Base-by-base conservation (phyloP, 1,139 yeast genomes). In the Zygoascus sp. region DNA sequence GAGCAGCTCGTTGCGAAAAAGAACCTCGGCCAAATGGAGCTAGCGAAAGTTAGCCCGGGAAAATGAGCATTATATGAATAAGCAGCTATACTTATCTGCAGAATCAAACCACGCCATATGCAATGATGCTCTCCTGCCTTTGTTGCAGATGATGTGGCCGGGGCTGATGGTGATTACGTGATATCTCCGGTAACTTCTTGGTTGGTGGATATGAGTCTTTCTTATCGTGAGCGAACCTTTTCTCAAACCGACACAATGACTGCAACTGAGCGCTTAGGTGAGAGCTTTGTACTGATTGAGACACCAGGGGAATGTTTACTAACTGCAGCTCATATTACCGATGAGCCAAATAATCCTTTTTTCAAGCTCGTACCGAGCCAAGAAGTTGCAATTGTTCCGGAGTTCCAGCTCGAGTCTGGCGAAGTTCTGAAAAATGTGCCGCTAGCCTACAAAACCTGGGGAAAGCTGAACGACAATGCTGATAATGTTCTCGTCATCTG, bases 401-500 rank as follows among this genome's bases (percentile, higher is more conserved):
- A 76, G 52, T 79, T 80, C 58, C 72, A 70, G 22, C 72, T 92
- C 40, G 98, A 92, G 62, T 84, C 95, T 48, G 97, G 96, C 3
- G 92, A 86, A 51, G 69, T 75, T 1, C 69, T 92, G 32, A 65
- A 62, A 45, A 72, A 86, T 37, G 88, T 89, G 42, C 97, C 97
- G 0, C 87, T 92, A 17, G 98, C 97, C 2, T 92, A 86, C 69
- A 92, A 92, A 65, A 84, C 96, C 0, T 92, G 97, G 97, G 98
- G 97, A 2, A 73, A 75, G 49, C 72, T 90, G 44, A 87, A 87
- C 60, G 76, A 70, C 8, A 69, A 67, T 5, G 78, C 75, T 7
- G 81, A 82, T 57, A 92, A 92, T 62, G 90, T 82, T 50, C 70
- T 92, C 69, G 80, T 92, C 27, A 85, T 92, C 16, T 87, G 96